phyloP scores from a whole-genome alignment of 768 basidiomycete species.

The Pleurotus giganteus region DNA sequence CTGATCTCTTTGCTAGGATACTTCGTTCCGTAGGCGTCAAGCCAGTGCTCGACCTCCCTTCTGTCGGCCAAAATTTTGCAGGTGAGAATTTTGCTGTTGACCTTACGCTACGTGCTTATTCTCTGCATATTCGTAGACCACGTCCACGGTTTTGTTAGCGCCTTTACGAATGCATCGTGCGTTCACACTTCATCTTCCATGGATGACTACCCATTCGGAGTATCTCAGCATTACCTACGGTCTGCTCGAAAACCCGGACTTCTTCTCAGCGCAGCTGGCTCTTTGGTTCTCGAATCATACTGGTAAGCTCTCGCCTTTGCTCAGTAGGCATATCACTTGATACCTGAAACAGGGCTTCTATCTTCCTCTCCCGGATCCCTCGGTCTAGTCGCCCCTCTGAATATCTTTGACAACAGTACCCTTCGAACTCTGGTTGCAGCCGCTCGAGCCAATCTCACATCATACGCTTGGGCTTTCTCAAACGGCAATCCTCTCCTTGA shows the following conservation, averaged over 20 bases:
- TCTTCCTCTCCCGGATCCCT: constrained; percentile 30
- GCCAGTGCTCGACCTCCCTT: constrained; percentile 41
- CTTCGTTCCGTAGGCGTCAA: constrained; percentile 41
- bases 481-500: constrained; percentile 29
- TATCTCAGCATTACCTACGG: constrained; percentile 23
- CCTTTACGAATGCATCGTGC: constrained; percentile 29
- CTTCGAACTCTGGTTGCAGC: constrained; percentile 16
- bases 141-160: constrained; percentile 31
- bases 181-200: background rate
- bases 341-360: constrained; percentile 18
- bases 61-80: constrained; percentile 45
- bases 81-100: constrained; percentile 17
- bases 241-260: constrained; percentile 20
- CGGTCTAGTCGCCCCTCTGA: constrained; percentile 23
- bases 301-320: constrained; percentile 14
- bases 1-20: constrained; percentile 24
- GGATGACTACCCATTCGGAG: too few relatives aligned
- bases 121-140: constrained; percentile 20
- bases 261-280: constrained; percentile 20
- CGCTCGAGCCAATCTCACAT: constrained; percentile 19
- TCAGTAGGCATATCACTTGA: background rate
- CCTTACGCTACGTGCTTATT: background rate
- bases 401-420: constrained; percentile 21
- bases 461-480: constrained; percentile 25
- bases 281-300: constrained; percentile 29